Percentiles rank a stretch among this genome's conserved stretches.
phyloP scores from a whole-genome alignment of 2,329 filamentous ascomycete species.

The Eutypa lata region DNA sequence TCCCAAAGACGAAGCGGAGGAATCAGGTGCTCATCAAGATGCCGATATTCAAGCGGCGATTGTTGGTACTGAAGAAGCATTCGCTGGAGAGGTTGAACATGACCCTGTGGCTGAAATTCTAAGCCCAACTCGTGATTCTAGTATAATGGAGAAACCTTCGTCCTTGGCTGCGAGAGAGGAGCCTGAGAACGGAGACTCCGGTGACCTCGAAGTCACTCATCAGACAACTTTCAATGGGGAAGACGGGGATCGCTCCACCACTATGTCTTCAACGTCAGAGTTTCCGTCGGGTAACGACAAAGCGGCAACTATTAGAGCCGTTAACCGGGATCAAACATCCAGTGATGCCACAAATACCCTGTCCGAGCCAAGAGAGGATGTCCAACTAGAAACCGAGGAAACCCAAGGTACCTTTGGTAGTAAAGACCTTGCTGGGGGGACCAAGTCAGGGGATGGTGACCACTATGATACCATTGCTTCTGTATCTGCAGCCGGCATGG shows the following conservation, averaged over 20 bases:
- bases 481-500: neutral
- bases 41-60: too few species aligned
- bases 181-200: neutral
- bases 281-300: neutral
- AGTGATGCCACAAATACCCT: neutral
- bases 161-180: neutral
- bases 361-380: neutral
- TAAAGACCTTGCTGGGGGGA: neutral
- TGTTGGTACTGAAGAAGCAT: neutral
- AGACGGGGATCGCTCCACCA: neutral
- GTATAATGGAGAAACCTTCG: neutral
- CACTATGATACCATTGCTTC: neutral
- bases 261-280: neutral
- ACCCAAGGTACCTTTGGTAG: neutral
- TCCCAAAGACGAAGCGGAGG: too few species aligned
- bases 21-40: too few species aligned
- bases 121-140: neutral
- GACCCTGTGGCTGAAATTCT: neutral
- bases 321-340: neutral
- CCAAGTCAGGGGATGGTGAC: neutral
- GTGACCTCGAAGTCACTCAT: too few species aligned
- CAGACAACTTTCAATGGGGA: neutral
- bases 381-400: neutral
- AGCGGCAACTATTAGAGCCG: neutral
- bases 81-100: neutral